phyloP scores from a whole-genome alignment of 2,329 filamentous ascomycete genomes.

The Trichoderma atroviride region DNA sequence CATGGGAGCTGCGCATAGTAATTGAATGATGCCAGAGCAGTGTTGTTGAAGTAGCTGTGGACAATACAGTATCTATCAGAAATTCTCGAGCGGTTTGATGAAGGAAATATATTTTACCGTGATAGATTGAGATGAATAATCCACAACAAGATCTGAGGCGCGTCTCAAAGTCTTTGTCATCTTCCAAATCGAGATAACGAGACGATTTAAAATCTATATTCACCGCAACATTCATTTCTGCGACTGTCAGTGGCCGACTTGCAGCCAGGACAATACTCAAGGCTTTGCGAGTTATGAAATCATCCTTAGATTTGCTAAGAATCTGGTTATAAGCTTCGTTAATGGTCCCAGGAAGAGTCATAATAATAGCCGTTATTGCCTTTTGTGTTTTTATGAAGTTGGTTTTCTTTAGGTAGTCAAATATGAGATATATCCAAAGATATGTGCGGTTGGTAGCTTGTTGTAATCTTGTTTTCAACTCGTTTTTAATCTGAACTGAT shows the following conservation, averaged over 20 bases:
- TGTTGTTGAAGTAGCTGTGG: not conserved
- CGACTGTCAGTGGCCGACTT: not conserved
- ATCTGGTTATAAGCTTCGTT: not conserved
- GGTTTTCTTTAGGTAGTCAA: not conserved
- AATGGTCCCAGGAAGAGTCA: not conserved
- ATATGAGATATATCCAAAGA: not conserved
- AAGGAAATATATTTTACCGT: not conserved
- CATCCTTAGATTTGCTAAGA: not conserved
- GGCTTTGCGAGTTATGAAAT: not conserved
- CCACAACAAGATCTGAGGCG: not conserved
- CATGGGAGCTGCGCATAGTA: not conserved
- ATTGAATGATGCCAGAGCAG: not conserved
- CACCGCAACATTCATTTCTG: not conserved
- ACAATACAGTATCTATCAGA: not conserved
- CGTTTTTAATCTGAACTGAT: not conserved
- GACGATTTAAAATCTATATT: not conserved
- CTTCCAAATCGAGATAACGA: not conserved
- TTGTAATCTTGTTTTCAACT: not conserved
- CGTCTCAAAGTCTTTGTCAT: not conserved
- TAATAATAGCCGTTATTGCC: not conserved
- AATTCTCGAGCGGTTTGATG: not conserved
- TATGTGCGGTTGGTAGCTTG: not conserved
- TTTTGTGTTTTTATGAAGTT: not conserved
- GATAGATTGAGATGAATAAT: not conserved
- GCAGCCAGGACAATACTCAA: not conserved